These are phyloP conservation scores for Platanus orientalis DNA, from an alignment of 164 flowering plant species.

Conservation along the genomic window DNA sequence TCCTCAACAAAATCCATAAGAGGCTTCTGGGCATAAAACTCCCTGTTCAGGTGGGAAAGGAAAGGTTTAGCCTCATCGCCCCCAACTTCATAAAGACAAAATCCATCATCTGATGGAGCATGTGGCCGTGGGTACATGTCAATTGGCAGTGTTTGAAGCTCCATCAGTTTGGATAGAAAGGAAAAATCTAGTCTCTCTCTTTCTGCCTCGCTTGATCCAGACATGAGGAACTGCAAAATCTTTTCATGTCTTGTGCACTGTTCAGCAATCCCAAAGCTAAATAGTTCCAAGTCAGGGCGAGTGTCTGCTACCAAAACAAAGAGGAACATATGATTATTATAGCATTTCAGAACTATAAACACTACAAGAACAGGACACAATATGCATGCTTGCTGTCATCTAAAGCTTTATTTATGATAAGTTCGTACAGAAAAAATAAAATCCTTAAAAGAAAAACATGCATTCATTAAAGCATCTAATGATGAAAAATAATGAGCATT, in stretches of 20 bases:
- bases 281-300: constrained; percentile 26
- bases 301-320: constrained; percentile 34
- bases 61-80: constrained; percentile 19
- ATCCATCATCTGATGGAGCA: constrained; percentile 16
- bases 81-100: constrained; percentile 11
- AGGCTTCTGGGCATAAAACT: constrained; percentile 31
- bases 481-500: not conserved
- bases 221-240: constrained; percentile 42
- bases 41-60: constrained; percentile 33
- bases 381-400: not conserved
- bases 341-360: not conserved
- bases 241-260: constrained; percentile 46
- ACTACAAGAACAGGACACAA: not conserved
- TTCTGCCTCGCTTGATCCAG: constrained; percentile 39
- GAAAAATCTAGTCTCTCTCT: constrained; percentile 34
- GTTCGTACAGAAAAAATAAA: no score
- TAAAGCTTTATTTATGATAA: not conserved
- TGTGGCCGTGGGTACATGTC: constrained; percentile 21
- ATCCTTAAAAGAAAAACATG: not conserved
- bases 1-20: constrained; percentile 42
- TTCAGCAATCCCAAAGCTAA: constrained; percentile 56
- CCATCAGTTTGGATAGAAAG: constrained; percentile 42
- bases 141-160: constrained; percentile 24
- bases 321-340: not conserved
- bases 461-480: not conserved